Evolutionary conservation across 2,329 filamentous ascomycete species (phyloP), one percentile per base, ranked within the genome.

Genomic region (Camptophora hylomeconis): DNA sequence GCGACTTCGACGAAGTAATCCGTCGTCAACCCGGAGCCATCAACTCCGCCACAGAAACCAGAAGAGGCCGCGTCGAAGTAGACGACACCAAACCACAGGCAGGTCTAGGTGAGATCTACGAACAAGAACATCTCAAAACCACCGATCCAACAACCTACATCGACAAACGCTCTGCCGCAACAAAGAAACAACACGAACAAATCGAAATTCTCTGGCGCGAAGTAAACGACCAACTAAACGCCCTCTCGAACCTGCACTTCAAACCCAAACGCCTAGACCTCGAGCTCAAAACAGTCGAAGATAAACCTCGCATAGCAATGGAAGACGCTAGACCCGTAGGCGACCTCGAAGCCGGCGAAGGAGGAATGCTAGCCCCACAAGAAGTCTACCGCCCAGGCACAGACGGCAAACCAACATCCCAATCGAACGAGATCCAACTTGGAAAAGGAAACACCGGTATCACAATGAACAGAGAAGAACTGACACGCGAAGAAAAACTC

Each of bases 211-310:
- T 94, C 46, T 98, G 89, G 84, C 79, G 73, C 43, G 77, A 80
- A 19, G 67, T 94, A 30, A 75, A 70, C 47, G 70, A 69, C 24
- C 80, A 82, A 38, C 73, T 98, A 31, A 89, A 98, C 55, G 73
- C 81, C 15, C 72, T 98, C 39, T 86, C 76, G 55, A 92, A 80
- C 52, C 92, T 83, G 76, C 80, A 94, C 58, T 94, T 93, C 69
- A 86, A 82, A 55, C 89, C 89, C 30, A 92, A 86, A 60, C 76
- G 81, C 7, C 69, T 77, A 2, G 78, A 78, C 28, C 73, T 82
- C n/a, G 72, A 72, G 24, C 71, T 98, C 38, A 86, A 81, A 23
- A 80, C 94, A 31, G 78, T 94, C 18, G 70, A 82, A 15, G 87
- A 95, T 55, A 81, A 89, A 3, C 82, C 86, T n/a, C 83, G 81